Evolutionary conservation across 495 filamentous ascomycete species (phyloP), one percentile per base, ranked within the genome.

Genomic region (Cercophora scortea): DNA sequence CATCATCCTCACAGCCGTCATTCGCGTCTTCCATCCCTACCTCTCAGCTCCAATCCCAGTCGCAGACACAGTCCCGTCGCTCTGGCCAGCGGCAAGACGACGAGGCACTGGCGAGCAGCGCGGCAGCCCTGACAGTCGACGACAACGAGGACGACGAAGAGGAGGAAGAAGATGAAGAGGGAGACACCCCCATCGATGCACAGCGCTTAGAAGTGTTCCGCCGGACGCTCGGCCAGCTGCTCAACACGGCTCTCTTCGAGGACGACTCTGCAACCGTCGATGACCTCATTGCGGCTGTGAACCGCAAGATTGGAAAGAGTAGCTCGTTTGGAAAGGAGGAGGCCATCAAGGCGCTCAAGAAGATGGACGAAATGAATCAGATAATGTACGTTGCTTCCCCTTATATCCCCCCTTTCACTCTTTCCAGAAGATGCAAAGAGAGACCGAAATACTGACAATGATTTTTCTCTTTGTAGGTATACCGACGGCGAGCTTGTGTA

Each of bases 361-460:
- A 71, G 61, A 86, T 98, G 88, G 84, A 87, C 52, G 83, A 85
- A 42, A 72, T 76, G 66, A 96, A 96, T 63, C 81, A 88, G 72
- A 83, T 98, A 68, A 97, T 97, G 94, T 95, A 71, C 83, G 88
- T 85, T 54, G 35, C 42, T 13, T 18, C 41, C 34, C 43, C 56
- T n/a, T 40, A 34, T 9, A 5, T 56, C 16, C 15, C 6, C 25
- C 25, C 17, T 10, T 16, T 39, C 9, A n/a, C 18, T 51, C 19
- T 43, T 5, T 40, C 11, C 18, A 16, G n/a, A 3, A 17, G 17
- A 35, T 36, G 19, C 25, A 36, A 8, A 38, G 61, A 48, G 62
- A 73, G 58, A n/a, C n/a, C n/a, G n/a, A n/a, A 9, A 38, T 61
- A 48, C 64, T 74, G 60, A 74, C 55, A 11, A 15, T n/a, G 41